Evolutionary conservation across 257 asterid species (phyloP).

Genomic region (Salvia rosmarinus): DNA sequence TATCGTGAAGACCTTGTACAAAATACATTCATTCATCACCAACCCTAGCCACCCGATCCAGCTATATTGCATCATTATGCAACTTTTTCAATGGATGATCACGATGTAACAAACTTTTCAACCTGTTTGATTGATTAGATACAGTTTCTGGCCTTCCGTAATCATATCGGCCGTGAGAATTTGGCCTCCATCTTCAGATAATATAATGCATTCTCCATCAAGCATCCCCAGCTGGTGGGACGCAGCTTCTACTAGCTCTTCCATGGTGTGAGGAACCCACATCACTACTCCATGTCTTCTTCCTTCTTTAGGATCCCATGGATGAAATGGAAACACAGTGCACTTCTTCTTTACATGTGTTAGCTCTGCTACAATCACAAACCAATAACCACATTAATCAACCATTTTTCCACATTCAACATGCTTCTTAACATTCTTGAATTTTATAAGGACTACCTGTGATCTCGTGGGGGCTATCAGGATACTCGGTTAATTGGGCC

Average conservation of each 20-base stretch:
- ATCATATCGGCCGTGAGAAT: constrained; percentile 69
- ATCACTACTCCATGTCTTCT: constrained; percentile 65
- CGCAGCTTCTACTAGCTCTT: constrained; percentile 63
- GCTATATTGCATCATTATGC: too few species aligned
- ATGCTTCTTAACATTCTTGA: background rate
- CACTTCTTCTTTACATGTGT: constrained; percentile 65
- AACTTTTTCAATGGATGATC: too few species aligned
- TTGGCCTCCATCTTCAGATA: constrained; percentile 89
- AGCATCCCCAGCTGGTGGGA: constrained; percentile 47
- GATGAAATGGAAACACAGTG: constrained; percentile 78
- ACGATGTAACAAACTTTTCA: background rate
- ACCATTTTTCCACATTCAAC: background rate
- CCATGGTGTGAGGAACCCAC: constrained; percentile 76
- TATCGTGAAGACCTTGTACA: too few species aligned
- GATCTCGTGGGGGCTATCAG: constrained; percentile 44
- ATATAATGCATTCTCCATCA: constrained; percentile 44
- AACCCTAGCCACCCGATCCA: too few species aligned
- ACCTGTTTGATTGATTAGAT: constrained; percentile 46
- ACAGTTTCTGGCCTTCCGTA: constrained; percentile 66
- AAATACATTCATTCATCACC: too few species aligned
- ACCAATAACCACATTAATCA: background rate
- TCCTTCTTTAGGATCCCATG: constrained; percentile 62
- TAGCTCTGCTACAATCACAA: constrained; percentile 46
- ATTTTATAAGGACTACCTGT: constrained; percentile 49
- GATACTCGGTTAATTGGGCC: constrained; percentile 50